Base-by-base conservation (phyloP, 768 basidiomycete species). In the Rhodotorula babjevae region DNA sequence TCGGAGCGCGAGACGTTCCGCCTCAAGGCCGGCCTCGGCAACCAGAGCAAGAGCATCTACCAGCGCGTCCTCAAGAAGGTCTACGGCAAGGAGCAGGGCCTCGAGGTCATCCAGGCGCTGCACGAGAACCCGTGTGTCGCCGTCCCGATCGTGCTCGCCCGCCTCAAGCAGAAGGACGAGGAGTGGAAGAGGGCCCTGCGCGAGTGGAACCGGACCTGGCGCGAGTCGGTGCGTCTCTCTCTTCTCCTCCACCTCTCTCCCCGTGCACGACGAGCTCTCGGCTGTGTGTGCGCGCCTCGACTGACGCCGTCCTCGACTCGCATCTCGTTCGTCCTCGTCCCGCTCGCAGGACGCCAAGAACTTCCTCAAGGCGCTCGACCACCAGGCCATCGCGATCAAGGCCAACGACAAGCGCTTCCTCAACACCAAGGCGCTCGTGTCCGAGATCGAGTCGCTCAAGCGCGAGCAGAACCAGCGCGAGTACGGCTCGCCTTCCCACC, bases 341-440 rank as follows among this genome's bases (percentile, higher is more conserved):
- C 33, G 0, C 33, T 18, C 21, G n/a, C 67, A 75, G 71, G 93
- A 99, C 78, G 89, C 89, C 67, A 93, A 93, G 83, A 98, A 98
- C 83, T 98, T 94, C 80, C 95, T 96, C 87, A 97, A 95, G 82
- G 89, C 90, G 44, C 87, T 98, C 62, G 96, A 99, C 80, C 92
- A 96, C 79, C 94, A 96, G 80, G 94, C 93, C 27, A 90, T 91
- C 80, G 87, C 85, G 70, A 96, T 95, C 87, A 98, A 97, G 83
- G 85, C 85, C 68, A 94, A 92, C 81, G 96, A 99, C 84, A 97
- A 97, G 86, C 92, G 92, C 82, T 86, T 85, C 69, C 90, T 93
- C 79, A 92, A 90, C 14, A 85, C 90, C 56, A 93, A 92, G 79
- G 83, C 88, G 74, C 91, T 95, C 78, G 87, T 92, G 44, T 84